Conservation (phyloP, 2,329 filamentous ascomycete genomes). For the Fusarium secorum region DNA sequence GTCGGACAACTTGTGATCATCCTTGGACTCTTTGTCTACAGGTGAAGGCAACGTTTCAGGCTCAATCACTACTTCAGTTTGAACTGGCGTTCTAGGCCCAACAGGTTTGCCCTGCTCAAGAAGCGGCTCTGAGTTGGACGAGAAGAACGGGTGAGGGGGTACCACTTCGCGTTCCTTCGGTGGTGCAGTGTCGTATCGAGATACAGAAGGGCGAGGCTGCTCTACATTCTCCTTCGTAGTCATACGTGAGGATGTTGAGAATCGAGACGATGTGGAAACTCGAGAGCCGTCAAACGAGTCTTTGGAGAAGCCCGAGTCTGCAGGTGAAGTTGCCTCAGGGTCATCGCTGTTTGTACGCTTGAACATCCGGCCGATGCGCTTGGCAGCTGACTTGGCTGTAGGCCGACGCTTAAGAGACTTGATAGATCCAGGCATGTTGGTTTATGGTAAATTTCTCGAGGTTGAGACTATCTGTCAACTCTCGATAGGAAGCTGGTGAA, state of each 20-base stretch:
- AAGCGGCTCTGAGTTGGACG: not conserved
- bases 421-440: slow-evolving; percentile 27
- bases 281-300: slow-evolving; percentile 11
- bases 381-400: slow-evolving; percentile 29
- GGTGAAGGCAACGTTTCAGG: not conserved
- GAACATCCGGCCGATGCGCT: slow-evolving; percentile 33
- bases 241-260: slow-evolving; percentile 28
- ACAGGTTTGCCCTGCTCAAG: not conserved
- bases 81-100: not conserved
- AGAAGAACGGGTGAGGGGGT: slow-evolving; percentile 11
- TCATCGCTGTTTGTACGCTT: slow-evolving; percentile 24
- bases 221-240: slow-evolving; percentile 20
- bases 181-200: slow-evolving; percentile 18
- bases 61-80: not conserved
- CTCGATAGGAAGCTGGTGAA: not conserved
- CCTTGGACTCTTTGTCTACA: not conserved
- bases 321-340: not conserved
- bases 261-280: slow-evolving; percentile 27
- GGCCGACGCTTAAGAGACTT: slow-evolving; percentile 27
- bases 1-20: not conserved
- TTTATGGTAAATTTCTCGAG: not conserved
- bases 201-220: slow-evolving; percentile 10
- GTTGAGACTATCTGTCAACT: not conserved
- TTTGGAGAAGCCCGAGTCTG: slow-evolving; percentile 2
- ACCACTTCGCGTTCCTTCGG: not conserved